Base-by-base conservation (phyloP, 2,329 filamentous ascomycete species). In the Chalaropsis ovoidea region DNA sequence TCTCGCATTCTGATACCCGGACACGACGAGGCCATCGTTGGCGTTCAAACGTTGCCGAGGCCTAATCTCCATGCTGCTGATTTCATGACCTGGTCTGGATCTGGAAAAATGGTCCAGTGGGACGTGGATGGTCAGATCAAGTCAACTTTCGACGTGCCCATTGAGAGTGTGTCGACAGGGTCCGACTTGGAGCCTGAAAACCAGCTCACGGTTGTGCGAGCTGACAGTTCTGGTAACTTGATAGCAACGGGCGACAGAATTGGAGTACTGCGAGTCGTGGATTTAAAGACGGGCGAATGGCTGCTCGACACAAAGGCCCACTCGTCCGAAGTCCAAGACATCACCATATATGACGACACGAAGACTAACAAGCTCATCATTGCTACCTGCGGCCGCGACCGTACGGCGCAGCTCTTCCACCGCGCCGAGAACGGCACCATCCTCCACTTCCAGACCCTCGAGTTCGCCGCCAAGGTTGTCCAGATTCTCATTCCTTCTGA, bases 391-490 rank as follows among this genome's bases (percentile, higher is more conserved):
- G 89, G 90, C 43, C 83, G 94, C 69, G 94, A 99, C 75, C 86
- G 94, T 62, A 96, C 88, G n/a, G 84, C 93, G 0, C 94, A 99
- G 73, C 77, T 99, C n/a, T 97, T 96, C 73, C 80, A 83, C 68
- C 79, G 80, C 31, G 43, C 61, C 22, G 76, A 77, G 1, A 78
- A 75, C 13, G 81, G 84, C 1, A 76, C 75, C 2, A 87, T 95
- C 74, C 83, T 88, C 67, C 82, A 96, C 66, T 83, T 96, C 63
- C 94, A 99, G 74, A 99, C 94, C 0, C 82, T 97, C 65, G 93
- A 99, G 70, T 95, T 97, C 74, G 86, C 91, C 39, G 90, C 91
- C 24, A 89, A 89, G 69, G 92, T 99, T 19, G 87, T 82, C 65
- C 86, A 86, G 72, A 80, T 80, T 35, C 77, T 96, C 35, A 80